Percentiles rank a stretch among this genome's conserved stretches.
These are phyloP conservation scores for Smittium culicis DNA, from an alignment of 371 early-diverging fungal genomes.

Conservation along the genomic window DNA sequence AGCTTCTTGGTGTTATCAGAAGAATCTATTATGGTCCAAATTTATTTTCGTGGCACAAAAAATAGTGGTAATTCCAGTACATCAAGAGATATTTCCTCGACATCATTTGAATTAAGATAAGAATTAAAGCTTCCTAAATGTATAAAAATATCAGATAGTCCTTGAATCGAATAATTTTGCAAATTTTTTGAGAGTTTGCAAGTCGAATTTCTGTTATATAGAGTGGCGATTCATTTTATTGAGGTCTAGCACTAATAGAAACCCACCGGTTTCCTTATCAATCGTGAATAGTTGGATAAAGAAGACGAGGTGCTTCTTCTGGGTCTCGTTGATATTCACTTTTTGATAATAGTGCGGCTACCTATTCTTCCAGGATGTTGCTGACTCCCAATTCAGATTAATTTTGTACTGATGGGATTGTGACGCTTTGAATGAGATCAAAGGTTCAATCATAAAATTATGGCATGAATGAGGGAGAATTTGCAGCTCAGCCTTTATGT, in stretches of 20 bases:
- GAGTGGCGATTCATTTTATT: conserved; percentile 25
- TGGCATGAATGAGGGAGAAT: too few relatives aligned
- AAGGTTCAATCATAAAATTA: too few relatives aligned
- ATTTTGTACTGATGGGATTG: too few relatives aligned
- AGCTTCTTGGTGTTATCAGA: conserved; percentile 32
- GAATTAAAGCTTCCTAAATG: conserved; percentile 28
- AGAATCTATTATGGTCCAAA: conserved; percentile 36
- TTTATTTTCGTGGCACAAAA: conserved; percentile 31
- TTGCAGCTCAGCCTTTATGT: too few relatives aligned
- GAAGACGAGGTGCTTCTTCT: too few relatives aligned
- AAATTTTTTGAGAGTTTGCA: conserved; percentile 22
- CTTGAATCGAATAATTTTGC: conserved; percentile 15
- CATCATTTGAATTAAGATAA: conserved; percentile 22
- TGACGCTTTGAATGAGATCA: too few relatives aligned
- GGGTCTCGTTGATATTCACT: too few relatives aligned
- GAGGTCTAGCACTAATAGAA: conserved; percentile 23
- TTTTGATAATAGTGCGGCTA: too few relatives aligned
- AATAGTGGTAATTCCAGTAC: conserved; percentile 30
- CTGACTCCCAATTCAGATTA: too few relatives aligned
- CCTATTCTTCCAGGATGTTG: too few relatives aligned
- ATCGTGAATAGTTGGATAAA: not conserved
- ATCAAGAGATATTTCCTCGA: conserved; percentile 31
- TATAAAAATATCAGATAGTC: conserved; percentile 27
- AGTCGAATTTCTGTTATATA: conserved; percentile 16
- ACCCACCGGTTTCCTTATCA: conserved; percentile 6